Conservation (phyloP, 768 basidiomycete genomes). For the Pleurotus sapidus region DNA sequence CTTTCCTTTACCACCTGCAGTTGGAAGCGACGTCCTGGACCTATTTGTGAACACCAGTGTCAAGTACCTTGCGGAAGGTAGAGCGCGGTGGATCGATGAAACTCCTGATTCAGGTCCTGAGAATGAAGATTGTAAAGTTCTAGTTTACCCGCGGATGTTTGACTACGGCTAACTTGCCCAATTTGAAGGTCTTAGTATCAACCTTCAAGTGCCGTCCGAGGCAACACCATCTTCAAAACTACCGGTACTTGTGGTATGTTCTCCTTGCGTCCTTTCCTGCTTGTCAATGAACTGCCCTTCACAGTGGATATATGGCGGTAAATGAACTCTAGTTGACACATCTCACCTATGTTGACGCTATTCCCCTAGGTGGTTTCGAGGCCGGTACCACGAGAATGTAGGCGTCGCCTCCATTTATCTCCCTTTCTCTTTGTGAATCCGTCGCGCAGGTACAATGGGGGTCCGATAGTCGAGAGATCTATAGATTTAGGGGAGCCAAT, state of each 20-base stretch:
- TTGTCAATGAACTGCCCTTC: background rate
- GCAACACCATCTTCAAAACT: conserved; percentile 39
- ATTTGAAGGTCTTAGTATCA: conserved; percentile 44
- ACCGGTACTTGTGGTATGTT: conserved; percentile 52
- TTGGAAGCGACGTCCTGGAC: no score
- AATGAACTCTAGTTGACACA: background rate
- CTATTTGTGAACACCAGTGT: no score
- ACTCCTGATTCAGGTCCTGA: no score
- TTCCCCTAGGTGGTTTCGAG: conserved; percentile 37
- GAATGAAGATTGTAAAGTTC: no score
- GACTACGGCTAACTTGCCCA: no score
- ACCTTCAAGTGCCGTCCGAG: conserved; percentile 43
- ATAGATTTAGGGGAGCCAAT: conserved; percentile 38
- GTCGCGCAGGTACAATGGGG: conserved; percentile 39
- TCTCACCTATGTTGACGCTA: no score
- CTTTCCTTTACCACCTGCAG: background rate
- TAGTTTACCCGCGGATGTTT: no score
- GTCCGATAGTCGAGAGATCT: conserved; percentile 40
- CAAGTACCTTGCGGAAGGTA: no score
- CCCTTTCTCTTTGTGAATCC: background rate
- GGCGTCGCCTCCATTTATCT: conserved; percentile 1
- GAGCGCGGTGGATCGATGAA: no score
- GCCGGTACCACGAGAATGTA: conserved; percentile 34
- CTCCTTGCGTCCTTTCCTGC: background rate
- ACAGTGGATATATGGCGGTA: conserved; percentile 53